Evolutionary conservation across 768 basidiomycete genomes (phyloP).

Genomic region (Kwoniella europaea): DNA sequence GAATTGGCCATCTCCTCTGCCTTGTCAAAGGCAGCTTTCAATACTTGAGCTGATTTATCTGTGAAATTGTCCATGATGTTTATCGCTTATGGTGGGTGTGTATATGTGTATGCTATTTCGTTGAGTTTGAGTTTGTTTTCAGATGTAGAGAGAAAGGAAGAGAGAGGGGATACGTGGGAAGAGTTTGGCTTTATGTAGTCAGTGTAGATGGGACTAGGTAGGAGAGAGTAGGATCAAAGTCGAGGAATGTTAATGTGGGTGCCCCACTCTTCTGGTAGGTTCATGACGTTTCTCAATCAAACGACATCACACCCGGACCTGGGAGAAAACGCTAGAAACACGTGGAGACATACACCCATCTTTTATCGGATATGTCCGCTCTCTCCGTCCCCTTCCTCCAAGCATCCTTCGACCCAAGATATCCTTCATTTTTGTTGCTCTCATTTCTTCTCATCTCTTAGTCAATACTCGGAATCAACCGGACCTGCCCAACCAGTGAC

Average conservation of each 20-base stretch:
- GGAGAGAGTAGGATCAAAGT: not conserved
- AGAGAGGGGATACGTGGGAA: not conserved
- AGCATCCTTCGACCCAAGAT: too few relatives aligned
- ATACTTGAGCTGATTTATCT: constrained; percentile 75
- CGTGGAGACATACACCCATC: not conserved
- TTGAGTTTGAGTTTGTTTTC: not conserved
- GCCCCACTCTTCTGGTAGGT: constrained; percentile 3
- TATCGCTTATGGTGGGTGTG: constrained; percentile 51
- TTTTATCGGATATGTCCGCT: not conserved
- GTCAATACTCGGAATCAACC: too few relatives aligned
- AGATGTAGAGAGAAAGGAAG: not conserved
- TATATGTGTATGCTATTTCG: not conserved
- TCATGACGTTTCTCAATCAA: constrained; percentile 3
- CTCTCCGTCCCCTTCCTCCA: not conserved
- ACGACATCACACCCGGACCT: constrained; percentile 7
- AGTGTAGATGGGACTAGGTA: not conserved
- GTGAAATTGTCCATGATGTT: constrained; percentile 74
- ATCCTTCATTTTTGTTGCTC: too few relatives aligned
- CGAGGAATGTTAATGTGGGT: constrained; percentile 8
- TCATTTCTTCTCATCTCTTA: too few relatives aligned
- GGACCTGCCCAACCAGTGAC: too few relatives aligned
- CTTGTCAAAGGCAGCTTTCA: constrained; percentile 74
- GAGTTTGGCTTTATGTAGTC: not conserved
- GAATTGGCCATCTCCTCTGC: constrained; percentile 83
- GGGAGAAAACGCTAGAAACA: constrained; percentile 19